These are phyloP conservation scores for Rhododendron molle DNA, from an alignment of 148 eudicot genomes.

Conservation along the genomic window DNA sequence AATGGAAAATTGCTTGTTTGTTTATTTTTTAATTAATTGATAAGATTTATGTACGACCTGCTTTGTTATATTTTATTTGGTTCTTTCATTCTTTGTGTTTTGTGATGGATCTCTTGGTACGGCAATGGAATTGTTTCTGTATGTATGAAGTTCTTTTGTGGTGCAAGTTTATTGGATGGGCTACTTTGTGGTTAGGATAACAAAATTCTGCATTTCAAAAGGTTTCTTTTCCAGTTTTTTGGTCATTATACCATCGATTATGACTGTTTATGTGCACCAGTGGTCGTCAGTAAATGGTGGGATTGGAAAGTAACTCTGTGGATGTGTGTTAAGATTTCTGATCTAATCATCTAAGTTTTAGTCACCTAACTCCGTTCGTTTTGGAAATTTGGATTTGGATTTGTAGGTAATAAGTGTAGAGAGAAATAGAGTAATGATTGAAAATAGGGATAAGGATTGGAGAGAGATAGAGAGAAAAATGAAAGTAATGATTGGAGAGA, in stretches of 20 bases:
- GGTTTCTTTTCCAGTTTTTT: background rate
- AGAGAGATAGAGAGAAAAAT: too few species aligned
- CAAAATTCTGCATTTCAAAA: background rate
- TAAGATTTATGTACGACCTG: background rate
- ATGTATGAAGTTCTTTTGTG: background rate
- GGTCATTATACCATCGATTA: background rate
- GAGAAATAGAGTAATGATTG: too few species aligned
- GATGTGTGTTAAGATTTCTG: constrained; percentile 3
- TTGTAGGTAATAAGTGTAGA: too few species aligned
- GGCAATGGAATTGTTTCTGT: background rate
- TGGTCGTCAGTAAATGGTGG: background rate
- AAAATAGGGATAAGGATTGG: too few species aligned
- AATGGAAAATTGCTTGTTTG: background rate
- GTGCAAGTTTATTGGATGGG: background rate
- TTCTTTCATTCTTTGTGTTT: background rate
- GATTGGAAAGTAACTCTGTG: background rate
- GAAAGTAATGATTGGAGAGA: too few species aligned
- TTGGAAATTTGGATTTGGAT: too few species aligned
- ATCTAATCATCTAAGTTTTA: background rate
- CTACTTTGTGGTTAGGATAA: background rate
- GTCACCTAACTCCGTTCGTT: too few species aligned
- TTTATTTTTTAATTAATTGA: background rate
- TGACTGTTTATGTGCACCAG: background rate
- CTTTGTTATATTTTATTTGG: background rate
- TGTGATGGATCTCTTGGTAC: background rate